These are phyloP conservation scores for Phytophthora boehmeriae DNA, from an alignment of 352 stramenopile species.

Conservation along the genomic window DNA sequence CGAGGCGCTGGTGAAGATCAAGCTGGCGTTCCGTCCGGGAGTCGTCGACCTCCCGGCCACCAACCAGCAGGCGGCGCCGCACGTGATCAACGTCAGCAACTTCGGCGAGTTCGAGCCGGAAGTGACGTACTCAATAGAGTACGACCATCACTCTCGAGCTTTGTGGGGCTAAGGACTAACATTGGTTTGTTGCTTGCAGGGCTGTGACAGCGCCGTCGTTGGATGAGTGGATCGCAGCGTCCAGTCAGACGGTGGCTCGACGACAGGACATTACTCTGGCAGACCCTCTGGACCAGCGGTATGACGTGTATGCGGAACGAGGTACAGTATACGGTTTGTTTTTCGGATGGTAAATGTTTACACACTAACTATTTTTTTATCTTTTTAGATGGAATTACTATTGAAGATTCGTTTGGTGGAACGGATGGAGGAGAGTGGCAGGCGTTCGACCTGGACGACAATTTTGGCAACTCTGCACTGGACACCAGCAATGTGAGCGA, in stretches of 20 bases:
- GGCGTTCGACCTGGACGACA: constrained; percentile 83
- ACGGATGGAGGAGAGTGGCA: constrained; percentile 66
- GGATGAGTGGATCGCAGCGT: constrained; percentile 82
- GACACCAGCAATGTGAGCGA: constrained; percentile 79
- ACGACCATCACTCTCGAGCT: constrained; percentile 5
- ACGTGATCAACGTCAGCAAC: constrained; percentile 85
- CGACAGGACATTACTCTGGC: constrained; percentile 88
- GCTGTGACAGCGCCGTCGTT: constrained; percentile 65
- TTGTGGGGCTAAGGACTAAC: constrained; percentile 12
- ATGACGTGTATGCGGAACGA: constrained; percentile 56
- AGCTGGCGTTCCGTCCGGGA: constrained; percentile 94
- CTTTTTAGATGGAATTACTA: constrained; percentile 60
- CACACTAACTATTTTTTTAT: constrained; percentile 10
- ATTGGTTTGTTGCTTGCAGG: constrained; percentile 37
- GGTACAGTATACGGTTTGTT: constrained; percentile 31
- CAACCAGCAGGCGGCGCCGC: constrained; percentile 66
- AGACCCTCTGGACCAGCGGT: constrained; percentile 57
- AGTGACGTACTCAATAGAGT: constrained; percentile 88
- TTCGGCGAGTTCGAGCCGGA: constrained; percentile 89
- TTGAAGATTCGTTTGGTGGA: constrained; percentile 78
- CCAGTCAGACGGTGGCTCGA: constrained; percentile 77
- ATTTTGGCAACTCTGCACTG: constrained; percentile 50
- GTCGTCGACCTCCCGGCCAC: constrained; percentile 77
- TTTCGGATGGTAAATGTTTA: background rate
- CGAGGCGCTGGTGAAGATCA: constrained; percentile 99